phyloP scores from a whole-genome alignment of 1,284 basidiomycete species.

The Puccinia polysora region DNA sequence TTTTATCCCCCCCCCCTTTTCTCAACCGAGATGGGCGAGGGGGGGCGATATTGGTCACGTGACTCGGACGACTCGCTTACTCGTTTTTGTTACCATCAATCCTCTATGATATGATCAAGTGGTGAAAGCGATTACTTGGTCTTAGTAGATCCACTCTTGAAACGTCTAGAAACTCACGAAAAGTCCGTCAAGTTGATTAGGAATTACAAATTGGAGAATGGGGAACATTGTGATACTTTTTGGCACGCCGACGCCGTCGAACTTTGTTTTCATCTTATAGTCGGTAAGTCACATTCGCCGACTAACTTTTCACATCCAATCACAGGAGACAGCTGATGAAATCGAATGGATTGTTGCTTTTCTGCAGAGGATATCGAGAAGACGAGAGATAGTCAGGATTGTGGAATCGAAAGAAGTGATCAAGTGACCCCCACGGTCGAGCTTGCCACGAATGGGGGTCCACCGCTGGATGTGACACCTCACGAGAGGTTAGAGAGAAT shows the following conservation, averaged over 20 bases:
- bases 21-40: too few species aligned
- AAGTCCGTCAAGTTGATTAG: conserved; percentile 58
- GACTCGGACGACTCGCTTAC: neutral
- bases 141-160: conserved; percentile 57
- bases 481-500: neutral
- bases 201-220: conserved; percentile 57
- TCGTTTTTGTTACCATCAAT: too few species aligned
- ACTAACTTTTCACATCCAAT: neutral
- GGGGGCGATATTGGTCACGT: neutral
- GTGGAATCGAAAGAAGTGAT: neutral
- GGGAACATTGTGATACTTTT: conserved; percentile 55
- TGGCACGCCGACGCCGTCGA: conserved; percentile 46
- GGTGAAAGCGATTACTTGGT: conserved; percentile 58
- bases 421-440: neutral
- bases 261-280: conserved; percentile 27
- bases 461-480: neutral
- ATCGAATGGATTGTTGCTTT: neutral
- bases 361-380: conserved; percentile 38
- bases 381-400: conserved; percentile 4
- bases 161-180: conserved; percentile 57
- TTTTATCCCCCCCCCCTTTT: neutral
- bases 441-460: neutral
- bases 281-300: conserved; percentile 23
- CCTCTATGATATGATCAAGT: conserved; percentile 40
- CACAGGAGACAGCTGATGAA: neutral